A percentile compares a stretch with the other conserved stretches of the same genome.
Conservation (phyloP, 2,329 filamentous ascomycete species). For the Pochonia chlamydosporia region DNA sequence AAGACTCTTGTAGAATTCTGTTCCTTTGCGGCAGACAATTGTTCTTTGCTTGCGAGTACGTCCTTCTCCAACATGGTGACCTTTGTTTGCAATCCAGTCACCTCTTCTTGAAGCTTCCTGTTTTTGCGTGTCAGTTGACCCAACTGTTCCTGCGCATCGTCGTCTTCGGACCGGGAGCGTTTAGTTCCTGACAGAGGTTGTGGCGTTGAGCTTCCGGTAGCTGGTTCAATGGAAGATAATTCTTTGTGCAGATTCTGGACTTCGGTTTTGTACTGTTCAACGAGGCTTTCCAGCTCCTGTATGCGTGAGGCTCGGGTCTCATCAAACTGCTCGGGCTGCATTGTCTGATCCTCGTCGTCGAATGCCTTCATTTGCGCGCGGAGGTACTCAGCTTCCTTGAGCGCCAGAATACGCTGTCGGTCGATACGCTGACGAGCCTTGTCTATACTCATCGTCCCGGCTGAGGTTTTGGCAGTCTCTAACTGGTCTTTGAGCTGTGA, state of each 20-base stretch:
- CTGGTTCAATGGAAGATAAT: constrained; percentile 58
- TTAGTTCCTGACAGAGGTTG: constrained; percentile 50
- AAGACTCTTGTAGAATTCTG: constrained; percentile 76
- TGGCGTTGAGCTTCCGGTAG: constrained; percentile 25
- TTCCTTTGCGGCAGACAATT: constrained; percentile 61
- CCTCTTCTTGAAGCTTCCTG: constrained; percentile 74
- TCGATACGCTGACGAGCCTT: constrained; percentile 73
- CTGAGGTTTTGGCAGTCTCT: constrained; percentile 57
- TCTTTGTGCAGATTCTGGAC: constrained; percentile 69
- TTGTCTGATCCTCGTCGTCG: constrained; percentile 80
- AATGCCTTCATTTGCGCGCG: constrained; percentile 86
- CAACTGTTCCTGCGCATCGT: constrained; percentile 63
- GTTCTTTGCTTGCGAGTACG: constrained; percentile 63
- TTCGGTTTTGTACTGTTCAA: constrained; percentile 82
- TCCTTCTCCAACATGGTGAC: constrained; percentile 69
- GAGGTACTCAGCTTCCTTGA: constrained; percentile 91
- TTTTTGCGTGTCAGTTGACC: constrained; percentile 85
- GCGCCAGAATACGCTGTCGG: constrained; percentile 74
- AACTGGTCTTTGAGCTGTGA: constrained; percentile 59
- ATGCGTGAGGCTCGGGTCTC: constrained; percentile 68
- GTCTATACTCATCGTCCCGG: constrained; percentile 46
- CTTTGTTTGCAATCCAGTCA: constrained; percentile 63
- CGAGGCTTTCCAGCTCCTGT: constrained; percentile 74
- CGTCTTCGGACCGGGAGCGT: constrained; percentile 56
- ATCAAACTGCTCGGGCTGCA: constrained; percentile 76